Base-by-base conservation (phyloP, 2,329 filamentous ascomycete genomes). In the Lachnellula occidentalis region DNA sequence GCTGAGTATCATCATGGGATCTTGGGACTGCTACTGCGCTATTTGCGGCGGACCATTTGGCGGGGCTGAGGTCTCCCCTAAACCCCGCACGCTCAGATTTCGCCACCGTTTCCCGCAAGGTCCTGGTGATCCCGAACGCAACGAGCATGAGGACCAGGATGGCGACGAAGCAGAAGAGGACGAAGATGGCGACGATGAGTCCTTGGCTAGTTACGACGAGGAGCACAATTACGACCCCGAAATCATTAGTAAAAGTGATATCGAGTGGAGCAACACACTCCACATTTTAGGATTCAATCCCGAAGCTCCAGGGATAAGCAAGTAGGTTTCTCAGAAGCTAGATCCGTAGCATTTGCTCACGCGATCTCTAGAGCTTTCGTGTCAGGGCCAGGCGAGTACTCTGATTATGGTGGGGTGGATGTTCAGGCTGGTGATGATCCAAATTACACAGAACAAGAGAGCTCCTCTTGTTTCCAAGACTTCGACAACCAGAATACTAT, bases 11-110 rank as follows among this genome's bases (percentile, higher is more conserved):
- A 51, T 36, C 11, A 52, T 52, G 50, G 50, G 41, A n/a, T 52
- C 50, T 52, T 39, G 50, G 50, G 50, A 52, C 42, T 52, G 50
- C 22, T 52, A 52, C 41, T 52, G 50, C 41, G 50, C 50, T 12
- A 52, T 52, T 12, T 52, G 50, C 22, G 50, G 50, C 2, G 50
- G 50, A n/a, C 34, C 50, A 2, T 52, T 52, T 31, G 19, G n/a
- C 2, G 42, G 42, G 12, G 50, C 36, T 22, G 7, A 41, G 17
- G 6, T 52, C 21, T 36, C 34, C 22, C 12, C 7, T 11, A 52
- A 46, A 22, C n/a, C 42, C 24, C 50, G 41, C 17, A 37, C 27
- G 4, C 15, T 19, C 11, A 19, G 41, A 43, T 43, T 43, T 24
- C 41, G 19, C 22, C 41, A 19, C n/a, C 50, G 41, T 37, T 27